Conservation (phyloP, 177 flowering plant genomes). For the Vitis hybrid region DNA sequence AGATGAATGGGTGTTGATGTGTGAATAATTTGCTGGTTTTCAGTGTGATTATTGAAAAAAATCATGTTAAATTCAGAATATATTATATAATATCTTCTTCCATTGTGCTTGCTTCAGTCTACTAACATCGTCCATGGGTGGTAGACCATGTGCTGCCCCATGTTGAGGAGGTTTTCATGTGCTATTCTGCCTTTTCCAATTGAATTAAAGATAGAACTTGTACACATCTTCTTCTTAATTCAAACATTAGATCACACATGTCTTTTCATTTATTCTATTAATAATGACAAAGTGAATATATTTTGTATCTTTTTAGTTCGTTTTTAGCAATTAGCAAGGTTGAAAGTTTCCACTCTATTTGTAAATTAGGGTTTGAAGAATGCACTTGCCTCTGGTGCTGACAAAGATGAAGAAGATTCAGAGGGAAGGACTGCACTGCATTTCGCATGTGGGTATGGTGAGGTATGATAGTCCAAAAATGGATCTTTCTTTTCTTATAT, state of each 20-base stretch:
- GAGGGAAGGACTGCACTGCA: conserved; percentile 98
- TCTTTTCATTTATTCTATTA: neutral
- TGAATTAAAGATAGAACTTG: neutral
- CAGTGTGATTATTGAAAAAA: no score
- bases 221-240: neutral
- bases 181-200: neutral
- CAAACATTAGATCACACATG: neutral
- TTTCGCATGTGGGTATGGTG: conserved; percentile 98
- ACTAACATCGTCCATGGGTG: no score
- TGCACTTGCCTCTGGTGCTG: conserved; percentile 81
- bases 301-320: neutral
- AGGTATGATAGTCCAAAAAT: conserved; percentile 53
- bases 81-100: no score
- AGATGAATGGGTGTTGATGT: no score
- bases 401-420: conserved; percentile 92
- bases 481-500: neutral
- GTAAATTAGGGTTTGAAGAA: conserved; percentile 67
- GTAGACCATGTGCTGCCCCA: no score
- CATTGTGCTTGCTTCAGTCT: no score
- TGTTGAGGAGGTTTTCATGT: neutral
- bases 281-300: neutral
- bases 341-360: neutral
- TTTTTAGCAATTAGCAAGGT: neutral
- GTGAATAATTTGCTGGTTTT: no score
- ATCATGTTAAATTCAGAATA: no score